Conservation (phyloP, 495 filamentous ascomycete species). For the Annulohypoxylon bovei region DNA sequence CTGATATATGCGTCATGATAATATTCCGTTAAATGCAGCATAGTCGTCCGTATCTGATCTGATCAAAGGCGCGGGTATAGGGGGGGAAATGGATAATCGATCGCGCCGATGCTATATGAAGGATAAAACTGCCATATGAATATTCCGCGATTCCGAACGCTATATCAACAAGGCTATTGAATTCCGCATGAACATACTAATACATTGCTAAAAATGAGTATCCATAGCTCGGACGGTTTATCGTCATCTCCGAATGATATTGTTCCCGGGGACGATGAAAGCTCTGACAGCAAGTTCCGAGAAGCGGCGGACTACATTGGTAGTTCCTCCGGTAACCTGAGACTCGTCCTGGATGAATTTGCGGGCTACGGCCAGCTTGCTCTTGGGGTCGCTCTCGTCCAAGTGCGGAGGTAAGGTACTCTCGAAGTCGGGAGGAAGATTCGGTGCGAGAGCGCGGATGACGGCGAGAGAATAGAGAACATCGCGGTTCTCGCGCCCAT, state of each 20-base stretch:
- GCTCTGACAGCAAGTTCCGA: constrained; percentile 72
- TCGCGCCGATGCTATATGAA: not conserved
- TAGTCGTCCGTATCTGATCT: not conserved
- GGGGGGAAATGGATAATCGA: constrained; percentile 1
- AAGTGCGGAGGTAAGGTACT: constrained; percentile 67
- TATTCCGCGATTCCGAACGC: constrained; percentile 9
- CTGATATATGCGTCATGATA: constrained; percentile 19
- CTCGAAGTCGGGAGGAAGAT: constrained; percentile 71
- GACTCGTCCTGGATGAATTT: constrained; percentile 83
- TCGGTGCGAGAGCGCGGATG: constrained; percentile 74
- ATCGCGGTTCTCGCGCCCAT: constrained; percentile 87
- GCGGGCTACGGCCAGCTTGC: constrained; percentile 80
- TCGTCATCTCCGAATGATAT: constrained; percentile 42
- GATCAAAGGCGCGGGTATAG: not conserved
- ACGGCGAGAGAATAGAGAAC: constrained; percentile 90
- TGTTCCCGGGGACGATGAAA: constrained; percentile 55
- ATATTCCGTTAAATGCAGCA: not conserved
- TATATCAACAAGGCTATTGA: constrained; percentile 2
- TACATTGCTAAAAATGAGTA: constrained; percentile 17
- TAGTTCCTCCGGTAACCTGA: constrained; percentile 73
- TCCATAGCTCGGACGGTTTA: not conserved
- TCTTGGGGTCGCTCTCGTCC: constrained; percentile 74
- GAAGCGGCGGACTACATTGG: constrained; percentile 80
- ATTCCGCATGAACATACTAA: constrained; percentile 16
- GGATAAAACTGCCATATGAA: not conserved